Evolutionary conservation across 805 yeast genomes (phyloP), one percentile per base, ranked within the genome.

Genomic region (Jamesozyma spencerorum): DNA sequence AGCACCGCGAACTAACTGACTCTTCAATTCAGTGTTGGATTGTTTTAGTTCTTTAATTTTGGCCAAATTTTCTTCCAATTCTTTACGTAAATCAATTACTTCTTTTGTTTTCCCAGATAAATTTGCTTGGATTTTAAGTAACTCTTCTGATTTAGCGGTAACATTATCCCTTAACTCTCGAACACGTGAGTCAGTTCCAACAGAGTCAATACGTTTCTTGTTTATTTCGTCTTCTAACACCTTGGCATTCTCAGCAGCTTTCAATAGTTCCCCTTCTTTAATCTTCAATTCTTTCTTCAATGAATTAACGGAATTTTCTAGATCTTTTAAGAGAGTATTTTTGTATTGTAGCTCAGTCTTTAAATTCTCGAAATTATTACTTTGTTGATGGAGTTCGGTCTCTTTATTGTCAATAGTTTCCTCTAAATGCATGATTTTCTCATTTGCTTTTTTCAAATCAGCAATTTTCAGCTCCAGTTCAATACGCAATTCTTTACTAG

Each of bases 1-100:
- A 4, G 39, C 17, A 17, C 15, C 10, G 10, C 32, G 32, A 19
- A 40, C 31, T 15, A 40, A 26, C 28, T 40, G 43, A 7, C 28
- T 34, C 1, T 31, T 35, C 22, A 40, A 36, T 18, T 31, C 26
- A 12, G 36, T 26, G 18, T 39, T 39, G 7, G 17, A 18, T 27
- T 31, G 18, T 8, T 28, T 19, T 5, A 34, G 13, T n/a, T 18
- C 18, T 7, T 15, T 20, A 5, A 40, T 11, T 19, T 40, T 29
- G 8, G 32, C 33, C 5, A 20, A 20, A 14, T 36, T 37, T 17
- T 32, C 29, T 14, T 24, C 13, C 7, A 40, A 36, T 5, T 37
- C 34, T 13, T 13, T 12, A 5, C 31, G 22, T 15, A 17, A n/a
- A 5, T 20, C 8, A 11, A 15, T 19, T 14, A 34, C 17, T 14